phyloP scores from a whole-genome alignment of 2,329 filamentous ascomycete species.

The Leptosphaerulina australis region DNA sequence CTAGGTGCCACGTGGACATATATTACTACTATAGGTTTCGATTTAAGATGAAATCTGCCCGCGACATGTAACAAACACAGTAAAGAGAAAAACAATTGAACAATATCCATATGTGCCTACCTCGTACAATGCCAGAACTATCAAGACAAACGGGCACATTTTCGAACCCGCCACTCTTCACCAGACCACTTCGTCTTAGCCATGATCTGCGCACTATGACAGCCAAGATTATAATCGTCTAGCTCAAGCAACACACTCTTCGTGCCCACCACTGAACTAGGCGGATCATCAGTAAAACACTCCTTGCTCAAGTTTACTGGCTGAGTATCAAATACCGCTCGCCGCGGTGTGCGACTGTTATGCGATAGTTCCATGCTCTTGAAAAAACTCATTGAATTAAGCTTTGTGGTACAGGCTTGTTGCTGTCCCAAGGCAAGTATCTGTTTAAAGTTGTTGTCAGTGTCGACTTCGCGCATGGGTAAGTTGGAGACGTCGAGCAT shows the following conservation, averaged over 20 bases:
- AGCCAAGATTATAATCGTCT: neutral
- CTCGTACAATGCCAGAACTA: neutral
- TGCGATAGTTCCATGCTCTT: conserved; percentile 1
- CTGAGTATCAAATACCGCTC: conserved; percentile 23
- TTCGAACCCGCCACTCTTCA: neutral
- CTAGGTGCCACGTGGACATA: too few species aligned
- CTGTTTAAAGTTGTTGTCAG: conserved; percentile 10
- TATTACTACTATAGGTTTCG: too few species aligned
- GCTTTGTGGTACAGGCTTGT: neutral
- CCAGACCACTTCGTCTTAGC: neutral
- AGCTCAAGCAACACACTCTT: neutral
- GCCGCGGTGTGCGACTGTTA: neutral
- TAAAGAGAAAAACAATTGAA: too few species aligned
- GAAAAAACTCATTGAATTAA: conserved; percentile 1
- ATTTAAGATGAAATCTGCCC: too few species aligned
- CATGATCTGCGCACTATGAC: conserved; percentile 1
- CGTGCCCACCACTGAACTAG: conserved; percentile 10
- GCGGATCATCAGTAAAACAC: conserved; percentile 23
- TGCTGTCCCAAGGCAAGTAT: conserved; percentile 9
- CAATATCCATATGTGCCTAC: too few species aligned
- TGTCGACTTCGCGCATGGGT: conserved; percentile 1
- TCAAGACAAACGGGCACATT: neutral
- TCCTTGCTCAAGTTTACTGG: conserved; percentile 24
- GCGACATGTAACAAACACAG: too few species aligned
- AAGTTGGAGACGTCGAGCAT: conserved; percentile 14